Evolutionary conservation across 1,284 basidiomycete species (phyloP).

Genomic region (Austroboletus olivaceoglutinosus): DNA sequence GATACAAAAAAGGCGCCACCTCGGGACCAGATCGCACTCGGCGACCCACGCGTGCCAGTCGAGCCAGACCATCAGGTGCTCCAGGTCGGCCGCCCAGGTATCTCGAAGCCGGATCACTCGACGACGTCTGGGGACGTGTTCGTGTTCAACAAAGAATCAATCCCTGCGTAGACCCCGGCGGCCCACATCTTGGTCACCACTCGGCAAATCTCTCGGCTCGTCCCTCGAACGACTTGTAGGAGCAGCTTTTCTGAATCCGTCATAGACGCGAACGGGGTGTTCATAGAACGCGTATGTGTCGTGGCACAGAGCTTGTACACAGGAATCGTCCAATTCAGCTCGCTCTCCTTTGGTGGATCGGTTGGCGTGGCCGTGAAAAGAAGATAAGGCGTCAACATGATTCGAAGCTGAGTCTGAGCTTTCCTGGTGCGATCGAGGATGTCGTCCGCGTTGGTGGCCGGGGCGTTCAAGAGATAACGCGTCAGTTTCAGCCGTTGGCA

Average conservation of each 20-base stretch:
- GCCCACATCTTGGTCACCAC: constrained; percentile 46
- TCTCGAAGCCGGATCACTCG: constrained; percentile 9
- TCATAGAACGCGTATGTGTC: constrained; percentile 35
- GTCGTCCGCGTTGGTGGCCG: background rate
- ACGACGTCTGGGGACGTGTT: background rate
- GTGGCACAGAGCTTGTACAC: constrained; percentile 33
- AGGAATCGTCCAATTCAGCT: constrained; percentile 28
- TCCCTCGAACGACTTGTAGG: constrained; percentile 34
- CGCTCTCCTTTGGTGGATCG: background rate
- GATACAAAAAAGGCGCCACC: no score
- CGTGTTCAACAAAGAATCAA: no score
- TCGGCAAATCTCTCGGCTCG: constrained; percentile 46
- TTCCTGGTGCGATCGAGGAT: constrained; percentile 16
- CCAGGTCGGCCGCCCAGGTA: constrained; percentile 31
- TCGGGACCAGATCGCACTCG: no score
- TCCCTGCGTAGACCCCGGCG: no score
- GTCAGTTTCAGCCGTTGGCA: constrained; percentile 41
- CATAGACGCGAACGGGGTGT: constrained; percentile 17
- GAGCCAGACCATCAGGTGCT: no score
- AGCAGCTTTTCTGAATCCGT: constrained; percentile 39
- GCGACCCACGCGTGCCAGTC: no score
- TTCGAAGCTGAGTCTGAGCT: constrained; percentile 22
- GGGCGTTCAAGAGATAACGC: constrained; percentile 34
- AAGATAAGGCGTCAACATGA: constrained; percentile 28
- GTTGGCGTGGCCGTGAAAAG: constrained; percentile 5